Base-by-base conservation (phyloP, 2,329 filamentous ascomycete genomes). In the Cladosporium sp. region DNA sequence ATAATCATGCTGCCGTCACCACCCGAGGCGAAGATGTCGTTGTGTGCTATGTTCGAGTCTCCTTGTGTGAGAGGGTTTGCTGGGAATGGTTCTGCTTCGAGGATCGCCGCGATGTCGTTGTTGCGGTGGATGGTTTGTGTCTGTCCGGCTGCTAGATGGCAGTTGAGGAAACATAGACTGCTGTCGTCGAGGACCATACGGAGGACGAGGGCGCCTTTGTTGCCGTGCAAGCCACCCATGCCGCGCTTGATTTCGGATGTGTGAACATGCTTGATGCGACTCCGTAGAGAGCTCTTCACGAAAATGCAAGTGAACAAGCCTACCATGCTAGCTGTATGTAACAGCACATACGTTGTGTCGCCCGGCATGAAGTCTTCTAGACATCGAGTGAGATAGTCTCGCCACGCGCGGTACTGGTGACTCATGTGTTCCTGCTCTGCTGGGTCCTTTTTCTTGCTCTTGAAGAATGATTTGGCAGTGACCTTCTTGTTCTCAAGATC, bases 401-500 rank as follows among this genome's bases (percentile, higher is more conserved):
- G 87, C 95, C 95, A 99, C 67, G 96, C 92, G 69, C 95, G 91
- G 77, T 99, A 99, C 75, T 97, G 93, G 71, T 96, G 93, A 78
- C 92, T 96, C 92, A 98, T 98, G 71, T 93, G 80, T 77, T 97
- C 93, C 72, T 91, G 89, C 60, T 92, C 90, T 1, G 90, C 88
- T 12, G 89, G 88, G 75, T 97, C 96, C 78, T 95, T 95, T 71
- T 91, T 92, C 74, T 93, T 86, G 71, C 86, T 85, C 73, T 88
- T 95, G 76, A 98, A 89, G 71, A 98, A 88, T 64, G 91, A 92
- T 80, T 88, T 97, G n/a, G 95, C 95, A 26, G 94, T 98, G 60
- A 96, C 91, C 71, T 93, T 96, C 81, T 98, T 98, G 80, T 99
- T 92, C 77, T 99, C 95, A 8, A 99, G 83, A 74, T 99, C 95